Conservation (phyloP, 257 asterid species). For the Avicennia marina region DNA sequence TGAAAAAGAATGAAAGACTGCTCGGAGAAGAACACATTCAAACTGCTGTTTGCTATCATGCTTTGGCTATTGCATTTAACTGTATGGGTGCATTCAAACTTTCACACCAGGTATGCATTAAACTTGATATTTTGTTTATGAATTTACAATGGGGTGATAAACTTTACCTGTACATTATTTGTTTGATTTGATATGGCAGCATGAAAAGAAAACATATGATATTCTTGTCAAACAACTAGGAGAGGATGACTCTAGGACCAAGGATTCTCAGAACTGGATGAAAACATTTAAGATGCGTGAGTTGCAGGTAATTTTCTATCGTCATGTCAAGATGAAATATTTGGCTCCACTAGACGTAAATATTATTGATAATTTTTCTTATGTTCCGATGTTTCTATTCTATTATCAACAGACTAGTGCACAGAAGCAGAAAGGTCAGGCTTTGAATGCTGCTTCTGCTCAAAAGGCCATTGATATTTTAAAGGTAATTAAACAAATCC, state of each 20-base stretch:
- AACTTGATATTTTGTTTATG: constrained; percentile 1
- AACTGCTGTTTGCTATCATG: constrained; percentile 99
- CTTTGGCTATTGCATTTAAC: constrained; percentile 87
- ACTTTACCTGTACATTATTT: not conserved
- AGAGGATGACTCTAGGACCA: constrained; percentile 90
- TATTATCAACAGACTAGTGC: constrained; percentile 52
- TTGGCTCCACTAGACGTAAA: not conserved
- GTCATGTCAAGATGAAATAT: no score
- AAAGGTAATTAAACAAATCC: constrained; percentile 39
- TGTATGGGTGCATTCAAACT: constrained; percentile 92
- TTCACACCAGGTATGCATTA: constrained; percentile 65
- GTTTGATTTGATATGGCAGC: constrained; percentile 41
- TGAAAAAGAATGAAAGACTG: constrained; percentile 78
- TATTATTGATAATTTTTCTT: not conserved
- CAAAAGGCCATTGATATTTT: constrained; percentile 77
- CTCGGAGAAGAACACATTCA: constrained; percentile 93
- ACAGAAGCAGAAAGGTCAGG: constrained; percentile 87
- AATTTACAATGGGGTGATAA: constrained; percentile 8
- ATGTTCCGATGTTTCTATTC: not conserved
- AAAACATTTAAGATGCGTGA: constrained; percentile 87
- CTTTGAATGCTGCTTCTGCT: constrained; percentile 62
- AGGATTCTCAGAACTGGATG: constrained; percentile 91
- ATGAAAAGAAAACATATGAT: constrained; percentile 89
- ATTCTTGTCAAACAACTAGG: constrained; percentile 95
- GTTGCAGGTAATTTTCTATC: constrained; percentile 47